A percentile compares a stretch with the other conserved stretches of the same genome.
Evolutionary conservation across 2,329 filamentous ascomycete genomes (phyloP).

Genomic region (Aspergillus clavatus): DNA sequence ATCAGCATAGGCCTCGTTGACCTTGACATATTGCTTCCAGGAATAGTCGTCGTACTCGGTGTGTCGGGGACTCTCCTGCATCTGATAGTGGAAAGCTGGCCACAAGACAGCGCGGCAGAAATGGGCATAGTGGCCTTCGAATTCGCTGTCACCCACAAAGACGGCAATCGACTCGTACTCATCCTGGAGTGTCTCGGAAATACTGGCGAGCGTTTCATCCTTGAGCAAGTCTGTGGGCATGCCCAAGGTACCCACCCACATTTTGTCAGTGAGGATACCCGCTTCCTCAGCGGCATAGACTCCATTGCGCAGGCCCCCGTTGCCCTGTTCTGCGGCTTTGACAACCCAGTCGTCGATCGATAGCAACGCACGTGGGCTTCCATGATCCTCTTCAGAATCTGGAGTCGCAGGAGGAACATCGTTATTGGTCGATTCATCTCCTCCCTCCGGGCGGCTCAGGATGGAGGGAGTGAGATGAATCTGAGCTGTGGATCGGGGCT

Average conservation of each 20-base stretch:
- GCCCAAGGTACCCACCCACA: slow-evolving; percentile 84
- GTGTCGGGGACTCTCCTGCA: slow-evolving; percentile 93
- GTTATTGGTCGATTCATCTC: slow-evolving; percentile 19
- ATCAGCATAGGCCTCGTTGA: slow-evolving; percentile 90
- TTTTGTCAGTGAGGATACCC: slow-evolving; percentile 65
- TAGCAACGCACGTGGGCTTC: slow-evolving; percentile 57
- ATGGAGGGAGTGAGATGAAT: slow-evolving; percentile 69
- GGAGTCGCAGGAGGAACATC: slow-evolving; percentile 13
- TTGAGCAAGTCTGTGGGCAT: slow-evolving; percentile 86
- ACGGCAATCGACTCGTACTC: slow-evolving; percentile 79
- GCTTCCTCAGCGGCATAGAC: slow-evolving; percentile 70
- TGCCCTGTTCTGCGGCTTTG: slow-evolving; percentile 80
- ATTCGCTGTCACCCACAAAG: slow-evolving; percentile 82
- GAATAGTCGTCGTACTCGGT: slow-evolving; percentile 96
- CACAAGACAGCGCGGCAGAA: slow-evolving; percentile 95
- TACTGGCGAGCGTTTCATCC: slow-evolving; percentile 70
- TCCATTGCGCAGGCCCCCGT: slow-evolving; percentile 84
- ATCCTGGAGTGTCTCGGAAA: slow-evolving; percentile 71
- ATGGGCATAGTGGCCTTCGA: slow-evolving; percentile 88
- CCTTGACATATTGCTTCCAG: slow-evolving; percentile 84
- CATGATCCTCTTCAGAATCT: slow-evolving; percentile 41
- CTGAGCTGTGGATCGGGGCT: slow-evolving; percentile 71
- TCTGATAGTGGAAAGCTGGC: slow-evolving; percentile 97
- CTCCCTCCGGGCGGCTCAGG: slow-evolving; percentile 46
- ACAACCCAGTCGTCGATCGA: slow-evolving; percentile 73